Percentiles rank a stretch among this genome's conserved stretches.
Evolutionary conservation across 306 rosid genomes (phyloP).

Genomic region (Spatholobus suberectus): DNA sequence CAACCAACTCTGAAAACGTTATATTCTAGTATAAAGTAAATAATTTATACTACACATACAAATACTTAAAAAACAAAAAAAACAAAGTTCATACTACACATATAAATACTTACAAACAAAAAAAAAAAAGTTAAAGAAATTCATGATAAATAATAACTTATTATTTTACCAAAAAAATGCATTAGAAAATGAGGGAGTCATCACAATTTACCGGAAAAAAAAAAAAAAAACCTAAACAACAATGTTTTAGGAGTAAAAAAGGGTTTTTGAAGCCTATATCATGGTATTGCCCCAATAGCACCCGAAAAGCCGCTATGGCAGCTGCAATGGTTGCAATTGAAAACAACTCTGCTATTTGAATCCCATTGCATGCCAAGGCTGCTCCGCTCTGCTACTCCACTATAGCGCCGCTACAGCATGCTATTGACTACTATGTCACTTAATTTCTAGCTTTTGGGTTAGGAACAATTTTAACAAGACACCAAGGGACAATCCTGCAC

Average conservation of each 20-base stretch:
- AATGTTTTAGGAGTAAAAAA: background rate
- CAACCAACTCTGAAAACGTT: background rate
- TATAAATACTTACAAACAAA: no score
- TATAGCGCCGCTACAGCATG: background rate
- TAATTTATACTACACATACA: background rate
- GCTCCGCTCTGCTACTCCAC: background rate
- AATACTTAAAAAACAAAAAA: background rate
- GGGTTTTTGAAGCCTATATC: background rate
- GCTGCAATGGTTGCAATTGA: background rate
- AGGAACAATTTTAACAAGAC: constrained; percentile 23
- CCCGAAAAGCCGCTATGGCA: background rate
- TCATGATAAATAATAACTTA: background rate
- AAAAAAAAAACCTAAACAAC: background rate
- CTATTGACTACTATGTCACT: background rate
- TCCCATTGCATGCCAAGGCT: background rate
- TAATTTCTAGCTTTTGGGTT: background rate
- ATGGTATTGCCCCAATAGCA: background rate
- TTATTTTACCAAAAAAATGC: background rate
- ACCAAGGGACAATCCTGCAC: constrained; percentile 7
- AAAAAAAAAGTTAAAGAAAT: background rate
- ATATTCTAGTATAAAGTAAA: background rate
- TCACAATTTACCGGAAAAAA: background rate
- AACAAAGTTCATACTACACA: background rate
- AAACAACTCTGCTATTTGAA: background rate
- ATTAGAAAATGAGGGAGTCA: background rate